phyloP scores from a whole-genome alignment of 2,329 filamentous ascomycete genomes.

The Akanthomyces uredinophilus region DNA sequence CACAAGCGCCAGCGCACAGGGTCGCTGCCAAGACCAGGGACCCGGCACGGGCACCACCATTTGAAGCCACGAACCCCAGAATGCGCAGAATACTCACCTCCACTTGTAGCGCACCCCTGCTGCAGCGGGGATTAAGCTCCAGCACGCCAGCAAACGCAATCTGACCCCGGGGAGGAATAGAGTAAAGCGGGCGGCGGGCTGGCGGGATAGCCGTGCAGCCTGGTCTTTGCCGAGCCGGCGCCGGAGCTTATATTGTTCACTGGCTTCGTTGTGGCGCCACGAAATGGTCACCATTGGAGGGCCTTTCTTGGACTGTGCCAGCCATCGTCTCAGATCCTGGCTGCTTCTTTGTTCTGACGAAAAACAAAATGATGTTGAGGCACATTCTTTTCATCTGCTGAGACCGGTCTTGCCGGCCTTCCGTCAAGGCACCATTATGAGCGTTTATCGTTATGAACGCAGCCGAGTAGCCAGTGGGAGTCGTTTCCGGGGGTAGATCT shows the following conservation, averaged over 20 bases:
- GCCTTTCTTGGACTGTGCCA: neutral
- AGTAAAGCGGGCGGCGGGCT: neutral
- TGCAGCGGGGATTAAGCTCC: constrained; percentile 4
- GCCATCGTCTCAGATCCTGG: constrained; percentile 7
- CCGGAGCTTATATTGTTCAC: constrained; percentile 2
- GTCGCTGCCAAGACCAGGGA: constrained; percentile 13
- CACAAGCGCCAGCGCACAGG: constrained; percentile 9
- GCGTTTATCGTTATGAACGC: neutral
- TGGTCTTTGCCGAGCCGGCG: constrained; percentile 13
- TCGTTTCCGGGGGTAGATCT: neutral
- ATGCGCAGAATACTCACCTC: neutral
- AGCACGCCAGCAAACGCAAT: constrained; percentile 10
- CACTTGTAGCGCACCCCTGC: neutral
- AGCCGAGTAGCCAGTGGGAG: neutral
- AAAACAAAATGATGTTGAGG: neutral
- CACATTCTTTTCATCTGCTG: neutral
- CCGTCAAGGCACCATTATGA: neutral
- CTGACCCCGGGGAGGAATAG: neutral
- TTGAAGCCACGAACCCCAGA: constrained; percentile 12
- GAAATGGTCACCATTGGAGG: neutral
- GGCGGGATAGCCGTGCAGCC: constrained; percentile 6
- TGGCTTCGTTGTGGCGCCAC: neutral
- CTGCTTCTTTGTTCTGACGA: neutral
- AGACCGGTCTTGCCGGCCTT: neutral
- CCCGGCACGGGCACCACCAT: constrained; percentile 6